Conservation (phyloP, 1,139 yeast species). For the Nakaseomyces bracarensis region DNA sequence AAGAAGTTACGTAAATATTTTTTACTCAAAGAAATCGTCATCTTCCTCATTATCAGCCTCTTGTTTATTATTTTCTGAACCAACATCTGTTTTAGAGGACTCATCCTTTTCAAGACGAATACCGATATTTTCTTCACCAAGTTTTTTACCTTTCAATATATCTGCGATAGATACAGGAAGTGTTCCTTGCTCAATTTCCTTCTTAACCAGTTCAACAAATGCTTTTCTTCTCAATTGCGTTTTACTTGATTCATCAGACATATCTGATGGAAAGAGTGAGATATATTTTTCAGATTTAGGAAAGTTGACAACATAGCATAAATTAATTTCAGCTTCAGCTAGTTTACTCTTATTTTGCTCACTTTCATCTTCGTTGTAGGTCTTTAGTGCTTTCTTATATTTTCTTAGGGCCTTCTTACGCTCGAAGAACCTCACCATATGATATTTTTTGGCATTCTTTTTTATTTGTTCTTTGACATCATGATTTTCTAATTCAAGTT, state of each 20-base stretch:
- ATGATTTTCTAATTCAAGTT: conserved; percentile 54
- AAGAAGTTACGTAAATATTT: background rate
- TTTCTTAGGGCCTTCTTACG: conserved; percentile 75
- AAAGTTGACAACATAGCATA: conserved; percentile 68
- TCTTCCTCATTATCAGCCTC: conserved; percentile 31
- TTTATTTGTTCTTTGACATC: conserved; percentile 45
- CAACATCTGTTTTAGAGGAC: conserved; percentile 10
- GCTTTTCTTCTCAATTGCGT: conserved; percentile 45
- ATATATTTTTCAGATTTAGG: conserved; percentile 78
- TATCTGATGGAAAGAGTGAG: conserved; percentile 52
- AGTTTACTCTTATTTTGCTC: conserved; percentile 39
- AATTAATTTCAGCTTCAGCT: conserved; percentile 56
- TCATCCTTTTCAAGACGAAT: conserved; percentile 15
- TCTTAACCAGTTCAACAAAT: conserved; percentile 45
- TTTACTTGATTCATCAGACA: conserved; percentile 18
- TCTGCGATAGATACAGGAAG: conserved; percentile 55
- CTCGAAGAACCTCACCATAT: conserved; percentile 90
- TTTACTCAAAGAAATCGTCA: conserved; percentile 44
- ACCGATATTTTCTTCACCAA: conserved; percentile 25
- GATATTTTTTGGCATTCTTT: conserved; percentile 69
- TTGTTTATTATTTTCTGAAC: conserved; percentile 8
- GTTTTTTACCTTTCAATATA: conserved; percentile 42
- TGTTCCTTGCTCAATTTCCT: conserved; percentile 42
- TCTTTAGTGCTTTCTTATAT: conserved; percentile 55
- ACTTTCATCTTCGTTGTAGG: conserved; percentile 23